Conservation (phyloP, 257 asterid species). For the Asclepias syriaca region DNA sequence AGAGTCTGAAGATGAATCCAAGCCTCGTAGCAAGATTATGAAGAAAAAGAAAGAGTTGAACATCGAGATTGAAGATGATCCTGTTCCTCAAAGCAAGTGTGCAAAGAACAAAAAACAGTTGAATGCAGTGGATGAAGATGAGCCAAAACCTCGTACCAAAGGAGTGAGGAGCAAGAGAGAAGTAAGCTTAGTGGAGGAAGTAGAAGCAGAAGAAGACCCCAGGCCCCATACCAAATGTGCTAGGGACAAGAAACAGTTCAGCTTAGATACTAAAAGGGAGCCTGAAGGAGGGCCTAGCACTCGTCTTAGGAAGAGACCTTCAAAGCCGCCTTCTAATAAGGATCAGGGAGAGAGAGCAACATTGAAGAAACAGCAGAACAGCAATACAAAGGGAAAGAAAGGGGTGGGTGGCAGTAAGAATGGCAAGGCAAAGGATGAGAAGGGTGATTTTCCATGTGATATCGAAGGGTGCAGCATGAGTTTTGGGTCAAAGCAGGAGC, state of each 20-base stretch:
- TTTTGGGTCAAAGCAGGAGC: slow-evolving; percentile 74
- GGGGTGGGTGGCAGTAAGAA: slow-evolving; percentile 23
- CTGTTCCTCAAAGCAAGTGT: background rate
- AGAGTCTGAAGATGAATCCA: slow-evolving; percentile 4
- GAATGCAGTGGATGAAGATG: slow-evolving; percentile 24
- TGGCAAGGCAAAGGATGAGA: slow-evolving; percentile 44
- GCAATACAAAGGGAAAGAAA: slow-evolving; percentile 36
- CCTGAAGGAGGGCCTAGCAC: slow-evolving; percentile 82
- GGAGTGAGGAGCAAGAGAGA: slow-evolving; percentile 30
- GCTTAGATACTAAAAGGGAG: slow-evolving; percentile 18
- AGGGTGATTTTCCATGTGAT: slow-evolving; percentile 62
- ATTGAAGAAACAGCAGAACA: slow-evolving; percentile 39
- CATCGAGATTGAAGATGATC: slow-evolving; percentile 1
- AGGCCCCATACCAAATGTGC: slow-evolving; percentile 29
- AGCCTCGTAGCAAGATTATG: background rate
- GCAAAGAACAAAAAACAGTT: slow-evolving; percentile 21
- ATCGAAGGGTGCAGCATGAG: slow-evolving; percentile 91
- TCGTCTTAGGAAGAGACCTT: slow-evolving; percentile 68
- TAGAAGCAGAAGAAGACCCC: slow-evolving; percentile 5
- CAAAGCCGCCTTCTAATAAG: slow-evolving; percentile 36
- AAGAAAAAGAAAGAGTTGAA: slow-evolving; percentile 13
- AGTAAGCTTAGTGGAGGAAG: background rate
- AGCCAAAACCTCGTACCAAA: slow-evolving; percentile 30
- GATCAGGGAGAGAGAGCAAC: slow-evolving; percentile 35
- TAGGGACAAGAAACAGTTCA: slow-evolving; percentile 29